Evolutionary conservation across 768 basidiomycete genomes (phyloP).

Genomic region (Clavulina sp.): DNA sequence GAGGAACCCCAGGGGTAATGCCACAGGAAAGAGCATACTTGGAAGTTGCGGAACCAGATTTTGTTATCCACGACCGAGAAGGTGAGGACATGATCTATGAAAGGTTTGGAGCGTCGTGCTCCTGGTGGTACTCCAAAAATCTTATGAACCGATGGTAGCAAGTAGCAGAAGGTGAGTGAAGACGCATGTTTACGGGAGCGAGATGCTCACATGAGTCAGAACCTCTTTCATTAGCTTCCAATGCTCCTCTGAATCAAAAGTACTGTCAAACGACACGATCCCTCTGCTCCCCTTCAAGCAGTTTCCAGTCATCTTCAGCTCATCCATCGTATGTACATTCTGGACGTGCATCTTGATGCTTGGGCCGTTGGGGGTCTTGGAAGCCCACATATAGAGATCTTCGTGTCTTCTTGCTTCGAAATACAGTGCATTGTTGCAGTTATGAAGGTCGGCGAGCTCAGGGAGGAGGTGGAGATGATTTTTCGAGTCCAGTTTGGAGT

Average conservation of each 20-base stretch:
- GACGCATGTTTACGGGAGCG: slow-evolving; percentile 1
- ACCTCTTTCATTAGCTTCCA: slow-evolving; percentile 79
- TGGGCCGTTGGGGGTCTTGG: slow-evolving; percentile 94
- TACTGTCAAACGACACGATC: slow-evolving; percentile 77
- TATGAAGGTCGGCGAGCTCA: slow-evolving; percentile 90
- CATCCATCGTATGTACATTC: slow-evolving; percentile 99
- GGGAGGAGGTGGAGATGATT: slow-evolving; percentile 83
- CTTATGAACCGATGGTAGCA: slow-evolving; percentile 25
- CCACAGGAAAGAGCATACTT: slow-evolving; percentile 32
- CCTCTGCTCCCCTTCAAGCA: slow-evolving; percentile 92
- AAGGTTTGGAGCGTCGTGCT: slow-evolving; percentile 87
- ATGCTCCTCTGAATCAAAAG: slow-evolving; percentile 80
- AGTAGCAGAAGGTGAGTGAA: slow-evolving; percentile 1
- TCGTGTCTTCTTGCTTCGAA: slow-evolving; percentile 94
- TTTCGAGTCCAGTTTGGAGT: slow-evolving; percentile 95
- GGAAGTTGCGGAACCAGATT: slow-evolving; percentile 99
- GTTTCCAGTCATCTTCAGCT: slow-evolving; percentile 98
- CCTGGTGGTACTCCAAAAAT: slow-evolving; percentile 87
- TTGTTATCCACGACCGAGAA: slow-evolving; percentile 92
- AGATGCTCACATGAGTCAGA: slow-evolving; percentile 63
- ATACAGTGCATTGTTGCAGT: slow-evolving; percentile 94
- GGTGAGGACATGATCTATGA: slow-evolving; percentile 92
- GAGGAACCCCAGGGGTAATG: slow-evolving; percentile 9
- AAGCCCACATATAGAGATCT: slow-evolving; percentile 91
- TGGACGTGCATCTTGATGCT: slow-evolving; percentile 96